phyloP scores from a whole-genome alignment of 148 eudicot species.

The Pharnaceum exiguum region DNA sequence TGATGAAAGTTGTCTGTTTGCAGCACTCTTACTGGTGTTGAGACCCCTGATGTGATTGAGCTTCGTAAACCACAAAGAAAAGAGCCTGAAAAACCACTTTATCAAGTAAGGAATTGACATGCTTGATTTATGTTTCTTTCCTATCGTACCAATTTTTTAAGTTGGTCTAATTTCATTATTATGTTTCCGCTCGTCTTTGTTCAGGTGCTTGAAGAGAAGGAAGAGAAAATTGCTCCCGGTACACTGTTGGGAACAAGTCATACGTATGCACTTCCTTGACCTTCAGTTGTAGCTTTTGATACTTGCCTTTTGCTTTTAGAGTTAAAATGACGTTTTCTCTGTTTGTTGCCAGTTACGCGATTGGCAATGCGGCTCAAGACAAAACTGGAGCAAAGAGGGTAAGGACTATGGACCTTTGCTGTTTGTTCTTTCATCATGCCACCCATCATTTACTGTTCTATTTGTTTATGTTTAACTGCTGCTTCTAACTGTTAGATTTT shows the following conservation, averaged over 20 bases:
- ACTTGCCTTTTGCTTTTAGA: neutral
- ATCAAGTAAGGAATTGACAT: constrained; percentile 48
- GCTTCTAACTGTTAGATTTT: too few relatives aligned
- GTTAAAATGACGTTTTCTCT: neutral
- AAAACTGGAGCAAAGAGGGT: constrained; percentile 92
- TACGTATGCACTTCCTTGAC: constrained; percentile 44
- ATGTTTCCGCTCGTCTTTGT: constrained; percentile 1
- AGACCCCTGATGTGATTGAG: constrained; percentile 99
- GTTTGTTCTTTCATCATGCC: neutral
- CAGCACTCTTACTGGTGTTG: constrained; percentile 99
- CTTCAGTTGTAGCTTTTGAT: neutral
- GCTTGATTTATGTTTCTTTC: neutral
- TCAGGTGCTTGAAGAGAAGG: constrained; percentile 93
- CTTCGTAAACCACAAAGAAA: constrained; percentile 98
- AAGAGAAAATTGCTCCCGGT: constrained; percentile 82
- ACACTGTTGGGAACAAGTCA: constrained; percentile 80
- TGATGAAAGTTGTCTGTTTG: constrained; percentile 10
- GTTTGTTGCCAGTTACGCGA: constrained; percentile 50
- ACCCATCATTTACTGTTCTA: neutral
- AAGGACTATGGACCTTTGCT: constrained; percentile 2
- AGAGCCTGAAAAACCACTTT: constrained; percentile 93
- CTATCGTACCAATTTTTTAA: neutral
- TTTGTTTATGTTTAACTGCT: neutral
- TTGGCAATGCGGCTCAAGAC: constrained; percentile 74
- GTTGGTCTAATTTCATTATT: constrained; percentile 7